Evolutionary conservation across 2,329 filamentous ascomycete species (phyloP).

Genomic region (Monilinia polystroma): DNA sequence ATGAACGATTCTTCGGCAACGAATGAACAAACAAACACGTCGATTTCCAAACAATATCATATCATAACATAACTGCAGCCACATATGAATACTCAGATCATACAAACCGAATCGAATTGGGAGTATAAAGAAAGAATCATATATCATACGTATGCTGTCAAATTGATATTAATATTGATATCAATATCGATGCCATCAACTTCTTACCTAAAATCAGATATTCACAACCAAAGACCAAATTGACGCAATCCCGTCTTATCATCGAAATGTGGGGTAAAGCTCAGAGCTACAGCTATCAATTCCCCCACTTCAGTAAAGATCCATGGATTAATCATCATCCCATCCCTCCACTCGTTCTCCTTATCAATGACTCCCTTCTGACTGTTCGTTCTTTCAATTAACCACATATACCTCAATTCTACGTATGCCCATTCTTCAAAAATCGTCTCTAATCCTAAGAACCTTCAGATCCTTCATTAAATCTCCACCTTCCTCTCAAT

Average conservation of each 20-base stretch:
- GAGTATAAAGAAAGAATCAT: too few relatives aligned
- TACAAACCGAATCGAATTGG: too few relatives aligned
- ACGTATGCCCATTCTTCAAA: slow-evolving; percentile 10
- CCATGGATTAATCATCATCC: not conserved
- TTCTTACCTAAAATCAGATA: too few relatives aligned
- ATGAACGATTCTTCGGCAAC: too few relatives aligned
- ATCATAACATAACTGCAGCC: too few relatives aligned
- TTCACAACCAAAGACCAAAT: not conserved
- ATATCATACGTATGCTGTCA: too few relatives aligned
- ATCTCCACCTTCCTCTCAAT: not conserved
- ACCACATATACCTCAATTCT: not conserved
- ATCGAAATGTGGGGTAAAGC: slow-evolving; percentile 21
- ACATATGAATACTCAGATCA: too few relatives aligned
- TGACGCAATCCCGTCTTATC: slow-evolving; percentile 18
- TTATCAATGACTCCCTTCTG: not conserved
- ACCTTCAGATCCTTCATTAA: slow-evolving; percentile 8
- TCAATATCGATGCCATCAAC: too few relatives aligned
- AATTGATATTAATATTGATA: too few relatives aligned
- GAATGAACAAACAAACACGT: too few relatives aligned
- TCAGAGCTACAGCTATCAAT: slow-evolving; percentile 8
- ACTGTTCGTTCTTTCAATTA: not conserved
- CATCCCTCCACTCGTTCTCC: not conserved
- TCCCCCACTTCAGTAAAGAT: slow-evolving; percentile 6
- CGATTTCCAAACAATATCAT: too few relatives aligned
- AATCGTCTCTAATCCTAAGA: not conserved